Evolutionary conservation across 2,329 filamentous ascomycete genomes (phyloP), one percentile per base, ranked within the genome.

Genomic region (Thielaviopsis punctulata): DNA sequence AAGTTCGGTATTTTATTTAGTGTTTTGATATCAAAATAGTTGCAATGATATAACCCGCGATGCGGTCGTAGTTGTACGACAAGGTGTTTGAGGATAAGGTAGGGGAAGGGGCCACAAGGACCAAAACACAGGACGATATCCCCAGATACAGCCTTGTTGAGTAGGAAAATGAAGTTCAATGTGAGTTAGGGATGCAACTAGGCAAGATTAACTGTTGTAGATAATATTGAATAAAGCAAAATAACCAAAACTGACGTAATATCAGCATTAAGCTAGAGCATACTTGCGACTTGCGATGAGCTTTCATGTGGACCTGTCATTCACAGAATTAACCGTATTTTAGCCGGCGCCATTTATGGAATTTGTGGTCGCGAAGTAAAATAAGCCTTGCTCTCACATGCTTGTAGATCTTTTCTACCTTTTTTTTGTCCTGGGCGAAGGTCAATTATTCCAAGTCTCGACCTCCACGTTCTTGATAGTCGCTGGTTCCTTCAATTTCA

Each of bases 331-430:
- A 49, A 0, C 53, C 53, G 47, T 18, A n/a, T 8, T 44, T 55
- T 24, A 55, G 23, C 53, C 53, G 50, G 53, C 53, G 53, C 53
- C 50, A 55, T 50, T 41, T 21, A 27, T 15, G 10, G 25, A 36
- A 30, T 24, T 22, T n/a, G 19, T 48, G 13, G 44, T 43, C 51
- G 45, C 51, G 48, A 48, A 12, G 2, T n/a, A 12, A 27, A 15
- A 41, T 45, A 51, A n/a, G 49, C 49, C 49, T 51, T 25, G 23
- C 25, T 30, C 48, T 43, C 33, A 41, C 36, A 49, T 24, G 30
- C 30, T 36, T 36, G 4, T 33, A n/a, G n/a, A n/a, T n/a, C n/a
- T n/a, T n/a, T n/a, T n/a, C n/a, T n/a, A n/a, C n/a, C n/a, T 39
- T 18, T 15, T 41, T 19, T 41, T 19, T 4, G 18, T 41, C 19